Evolutionary conservation across 805 yeast species (phyloP), one percentile per base, ranked within the genome.

Genomic region (Yarrowia divulgata): DNA sequence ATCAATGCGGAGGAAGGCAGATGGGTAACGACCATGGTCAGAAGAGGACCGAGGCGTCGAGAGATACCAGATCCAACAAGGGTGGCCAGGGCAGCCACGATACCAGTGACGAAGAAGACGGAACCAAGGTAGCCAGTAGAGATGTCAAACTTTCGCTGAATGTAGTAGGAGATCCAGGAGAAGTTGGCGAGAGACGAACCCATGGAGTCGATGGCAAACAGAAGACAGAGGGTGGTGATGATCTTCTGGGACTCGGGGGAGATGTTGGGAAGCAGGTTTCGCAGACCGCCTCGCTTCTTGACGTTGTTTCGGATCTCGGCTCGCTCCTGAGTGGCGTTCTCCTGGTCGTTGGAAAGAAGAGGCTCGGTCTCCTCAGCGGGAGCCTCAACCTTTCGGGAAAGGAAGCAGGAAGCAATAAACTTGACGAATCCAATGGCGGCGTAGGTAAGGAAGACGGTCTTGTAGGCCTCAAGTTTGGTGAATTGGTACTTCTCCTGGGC

Each of bases 151-250:
- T 81, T 79, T 42, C 82, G 82, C 69, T 88, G 85, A 78, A 90
- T 87, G 77, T 90, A 91, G 78, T 88, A 92, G 54, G 91, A 89
- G 66, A 88, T 83, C 97, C 97, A 92, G 0, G 96, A 88, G 42
- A 87, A 81, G 2, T 94, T 88, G 88, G 90, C 88, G 77, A 91
- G 86, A 0, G 97, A 96, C 67, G 87, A 87, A 0, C 95, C 97
- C 69, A 92, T 83, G 0, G 97, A 90, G 76, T 91, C 97, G 35
- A 90, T 75, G 88, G 91, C 90, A 75, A 91, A 92, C 29, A 78
- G 71, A 18, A 75, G 37, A 19, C 77, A 71, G 32, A 77, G 73
- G 37, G 74, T 68, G 9, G 72, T 69, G 19, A 77, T 75, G 58
- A 76, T 72, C 49, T 55, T 67, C 34, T 69, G 69, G 10, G 77